Conservation (phyloP, 169 alveolate genomes). For the Plasmodium berghei region DNA sequence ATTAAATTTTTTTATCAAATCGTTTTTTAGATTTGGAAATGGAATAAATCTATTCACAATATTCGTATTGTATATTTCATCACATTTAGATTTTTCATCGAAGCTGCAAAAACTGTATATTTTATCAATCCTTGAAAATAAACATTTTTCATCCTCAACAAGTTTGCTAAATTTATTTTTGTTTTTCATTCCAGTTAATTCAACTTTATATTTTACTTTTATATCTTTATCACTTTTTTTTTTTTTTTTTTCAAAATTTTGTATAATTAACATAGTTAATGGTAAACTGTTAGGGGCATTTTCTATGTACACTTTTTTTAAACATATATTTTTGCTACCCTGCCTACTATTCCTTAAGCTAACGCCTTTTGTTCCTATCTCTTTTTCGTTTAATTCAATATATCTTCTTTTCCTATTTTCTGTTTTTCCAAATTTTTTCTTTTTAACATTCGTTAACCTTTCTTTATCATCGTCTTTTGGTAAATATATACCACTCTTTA, state of each 20-base stretch:
- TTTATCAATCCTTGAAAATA: constrained; percentile 62
- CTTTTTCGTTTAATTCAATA: not conserved
- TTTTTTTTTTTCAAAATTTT: constrained; percentile 29
- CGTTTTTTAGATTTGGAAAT: constrained; percentile 37
- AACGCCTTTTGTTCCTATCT: not conserved
- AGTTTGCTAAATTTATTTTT: constrained; percentile 1
- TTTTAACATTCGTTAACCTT: constrained; percentile 4
- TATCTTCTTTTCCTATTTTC: constrained; percentile 11
- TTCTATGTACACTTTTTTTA: constrained; percentile 29
- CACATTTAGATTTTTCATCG: constrained; percentile 2
- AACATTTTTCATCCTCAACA: constrained; percentile 30
- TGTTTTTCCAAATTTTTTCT: constrained; percentile 1
- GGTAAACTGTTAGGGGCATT: constrained; percentile 34
- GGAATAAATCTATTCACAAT: constrained; percentile 24
- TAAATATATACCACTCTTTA: not conserved
- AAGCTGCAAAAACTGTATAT: constrained; percentile 36
- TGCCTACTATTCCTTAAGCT: not conserved
- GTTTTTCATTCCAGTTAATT: constrained; percentile 36
- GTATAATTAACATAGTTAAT: constrained; percentile 54
- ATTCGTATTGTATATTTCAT: constrained; percentile 4
- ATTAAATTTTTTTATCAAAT: not conserved
- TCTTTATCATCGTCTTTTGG: not conserved
- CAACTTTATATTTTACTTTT: constrained; percentile 50
- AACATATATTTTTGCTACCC: not conserved
- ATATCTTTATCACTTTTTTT: not conserved